A percentile compares a stretch with the other conserved stretches of the same genome.
Evolutionary conservation across 2,329 filamentous ascomycete species (phyloP).

Genomic region (Trichophaea hybrida): DNA sequence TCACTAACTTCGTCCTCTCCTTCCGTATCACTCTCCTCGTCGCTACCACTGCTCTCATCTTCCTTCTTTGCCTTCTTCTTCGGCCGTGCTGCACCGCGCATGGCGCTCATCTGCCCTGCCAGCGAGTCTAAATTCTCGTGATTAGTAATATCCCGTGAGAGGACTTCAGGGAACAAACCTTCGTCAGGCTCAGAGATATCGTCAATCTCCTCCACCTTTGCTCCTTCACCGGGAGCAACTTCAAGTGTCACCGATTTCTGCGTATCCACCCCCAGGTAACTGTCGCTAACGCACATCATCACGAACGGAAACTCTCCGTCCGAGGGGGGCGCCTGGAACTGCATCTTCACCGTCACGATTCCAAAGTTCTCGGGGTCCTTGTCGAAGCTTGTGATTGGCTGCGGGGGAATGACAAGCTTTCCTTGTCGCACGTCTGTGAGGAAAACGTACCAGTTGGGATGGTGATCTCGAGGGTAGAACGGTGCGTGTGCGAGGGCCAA

Average conservation of each 20-base stretch:
- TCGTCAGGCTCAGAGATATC: constrained; percentile 97
- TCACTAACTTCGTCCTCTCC: constrained; percentile 60
- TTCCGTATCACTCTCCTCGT: constrained; percentile 38
- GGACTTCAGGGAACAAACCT: constrained; percentile 43
- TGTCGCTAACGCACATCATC: constrained; percentile 86
- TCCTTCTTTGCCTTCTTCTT: constrained; percentile 43
- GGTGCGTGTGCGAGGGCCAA: constrained; percentile 80
- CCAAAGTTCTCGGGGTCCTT: constrained; percentile 79
- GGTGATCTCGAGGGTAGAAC: constrained; percentile 76
- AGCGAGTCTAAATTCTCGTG: constrained; percentile 51
- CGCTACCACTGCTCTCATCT: constrained; percentile 50
- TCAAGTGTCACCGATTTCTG: constrained; percentile 80
- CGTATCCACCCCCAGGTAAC: constrained; percentile 85
- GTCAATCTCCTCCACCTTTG: constrained; percentile 66
- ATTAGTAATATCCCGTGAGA: neutral
- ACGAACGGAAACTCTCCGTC: constrained; percentile 87
- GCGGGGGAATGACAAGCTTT: constrained; percentile 91
- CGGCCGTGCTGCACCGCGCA: constrained; percentile 52
- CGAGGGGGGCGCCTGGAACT: constrained; percentile 88
- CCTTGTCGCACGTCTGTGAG: constrained; percentile 85
- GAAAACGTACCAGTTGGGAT: constrained; percentile 88
- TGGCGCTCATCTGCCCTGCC: constrained; percentile 76
- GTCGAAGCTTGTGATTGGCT: constrained; percentile 80
- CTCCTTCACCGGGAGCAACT: constrained; percentile 76
- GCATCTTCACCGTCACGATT: constrained; percentile 91